Evolutionary conservation across 2,329 filamentous ascomycete genomes (phyloP).

Genomic region (Thelonectria discophora): DNA sequence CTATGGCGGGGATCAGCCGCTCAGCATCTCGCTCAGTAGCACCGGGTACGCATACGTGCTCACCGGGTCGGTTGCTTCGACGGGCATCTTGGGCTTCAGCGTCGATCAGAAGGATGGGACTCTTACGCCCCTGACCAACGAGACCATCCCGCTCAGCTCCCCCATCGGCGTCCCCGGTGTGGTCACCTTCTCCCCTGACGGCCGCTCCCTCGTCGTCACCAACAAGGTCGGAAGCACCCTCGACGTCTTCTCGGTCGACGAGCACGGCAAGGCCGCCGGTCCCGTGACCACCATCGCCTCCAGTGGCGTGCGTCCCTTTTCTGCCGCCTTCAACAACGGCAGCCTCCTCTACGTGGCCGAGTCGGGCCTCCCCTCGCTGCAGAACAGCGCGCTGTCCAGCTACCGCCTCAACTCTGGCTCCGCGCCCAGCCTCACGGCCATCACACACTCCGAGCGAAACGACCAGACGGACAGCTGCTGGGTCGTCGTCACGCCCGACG

Average conservation of each 20-base stretch:
- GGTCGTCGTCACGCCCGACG: conserved; percentile 32
- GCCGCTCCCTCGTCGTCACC: conserved; percentile 29
- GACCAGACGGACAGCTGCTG: conserved; percentile 34
- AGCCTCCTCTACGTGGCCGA: conserved; percentile 14
- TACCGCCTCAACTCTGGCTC: conserved; percentile 11
- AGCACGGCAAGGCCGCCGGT: conserved; percentile 20
- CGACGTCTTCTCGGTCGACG: conserved; percentile 30
- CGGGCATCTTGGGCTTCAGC: conserved; percentile 35
- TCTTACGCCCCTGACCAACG: conserved; percentile 31
- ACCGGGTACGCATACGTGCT: conserved; percentile 33
- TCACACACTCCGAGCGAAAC: conserved; percentile 6
- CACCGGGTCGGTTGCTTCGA: conserved; percentile 33
- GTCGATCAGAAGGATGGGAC: conserved; percentile 21
- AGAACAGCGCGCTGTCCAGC: conserved; percentile 10
- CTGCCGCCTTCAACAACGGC: conserved; percentile 11
- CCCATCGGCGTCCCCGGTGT: conserved; percentile 35
- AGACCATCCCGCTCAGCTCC: conserved; percentile 32
- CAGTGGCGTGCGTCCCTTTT: conserved; percentile 9
- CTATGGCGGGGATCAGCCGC: conserved; percentile 35
- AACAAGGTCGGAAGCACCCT: conserved; percentile 37
- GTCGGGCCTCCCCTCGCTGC: conserved; percentile 7
- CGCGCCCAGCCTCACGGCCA: conserved; percentile 7
- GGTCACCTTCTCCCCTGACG: conserved; percentile 31
- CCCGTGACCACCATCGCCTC: not conserved
- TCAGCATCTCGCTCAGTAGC: conserved; percentile 32